phyloP scores from a whole-genome alignment of 2,329 filamentous ascomycete genomes.

The Neonectria faginata region DNA sequence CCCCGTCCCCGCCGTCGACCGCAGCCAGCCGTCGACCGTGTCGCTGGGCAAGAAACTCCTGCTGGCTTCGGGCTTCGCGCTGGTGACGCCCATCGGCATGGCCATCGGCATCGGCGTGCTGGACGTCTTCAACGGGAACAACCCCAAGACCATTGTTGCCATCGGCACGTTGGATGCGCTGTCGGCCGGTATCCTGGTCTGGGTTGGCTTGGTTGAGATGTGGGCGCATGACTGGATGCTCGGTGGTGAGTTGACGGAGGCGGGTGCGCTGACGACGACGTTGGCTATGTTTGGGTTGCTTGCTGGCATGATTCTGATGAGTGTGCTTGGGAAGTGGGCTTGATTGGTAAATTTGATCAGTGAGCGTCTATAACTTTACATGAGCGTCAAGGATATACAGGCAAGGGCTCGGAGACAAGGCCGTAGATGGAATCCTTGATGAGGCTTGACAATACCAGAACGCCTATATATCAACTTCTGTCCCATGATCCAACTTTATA shows the following conservation, averaged over 20 bases:
- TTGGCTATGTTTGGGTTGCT: conserved; percentile 67
- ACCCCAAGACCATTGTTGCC: conserved; percentile 74
- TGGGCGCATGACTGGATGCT: conserved; percentile 79
- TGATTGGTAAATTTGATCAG: conserved; percentile 47
- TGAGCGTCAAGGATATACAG: not conserved
- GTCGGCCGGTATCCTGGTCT: conserved; percentile 79
- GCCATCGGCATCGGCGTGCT: conserved; percentile 81
- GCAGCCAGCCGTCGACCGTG: conserved; percentile 43
- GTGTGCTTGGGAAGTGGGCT: conserved; percentile 80
- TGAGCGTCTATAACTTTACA: no score
- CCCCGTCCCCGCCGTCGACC: conserved; percentile 36
- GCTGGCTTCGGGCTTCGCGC: conserved; percentile 72
- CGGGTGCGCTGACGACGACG: conserved; percentile 59
- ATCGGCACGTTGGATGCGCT: conserved; percentile 80
- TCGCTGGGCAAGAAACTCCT: conserved; percentile 64
- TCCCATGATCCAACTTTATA: not conserved
- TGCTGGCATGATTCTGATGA: conserved; percentile 75
- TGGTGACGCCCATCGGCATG: conserved; percentile 83
- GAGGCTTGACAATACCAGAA: not conserved
- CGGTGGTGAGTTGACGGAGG: conserved; percentile 65
- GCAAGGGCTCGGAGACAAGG: not conserved
- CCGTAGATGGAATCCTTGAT: not conserved
- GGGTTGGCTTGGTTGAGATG: conserved; percentile 85
- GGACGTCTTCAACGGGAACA: conserved; percentile 78
- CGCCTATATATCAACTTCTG: not conserved